Percentiles rank a stretch among this genome's conserved stretches.
These are phyloP conservation scores for Ophiostoma populinum DNA, from an alignment of 2,329 filamentous ascomycete species.

Conservation along the genomic window DNA sequence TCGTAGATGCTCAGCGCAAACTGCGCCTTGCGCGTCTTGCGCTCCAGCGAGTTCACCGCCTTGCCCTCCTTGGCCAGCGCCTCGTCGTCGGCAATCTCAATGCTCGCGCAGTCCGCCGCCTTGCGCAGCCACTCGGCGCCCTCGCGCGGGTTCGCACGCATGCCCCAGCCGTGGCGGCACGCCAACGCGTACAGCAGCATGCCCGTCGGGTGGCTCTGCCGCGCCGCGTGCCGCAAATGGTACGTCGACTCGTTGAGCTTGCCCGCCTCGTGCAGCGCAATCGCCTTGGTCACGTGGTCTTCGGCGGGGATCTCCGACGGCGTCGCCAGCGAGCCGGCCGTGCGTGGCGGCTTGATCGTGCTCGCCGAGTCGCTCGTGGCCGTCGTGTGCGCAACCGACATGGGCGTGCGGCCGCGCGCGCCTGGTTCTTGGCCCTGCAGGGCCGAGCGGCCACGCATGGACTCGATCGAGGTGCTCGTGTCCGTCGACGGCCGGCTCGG, in stretches of 20 bases:
- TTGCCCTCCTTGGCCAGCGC: conserved; percentile 45
- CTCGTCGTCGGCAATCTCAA: conserved; percentile 73
- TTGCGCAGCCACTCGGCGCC: conserved; percentile 85
- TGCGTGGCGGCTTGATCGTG: conserved; percentile 30
- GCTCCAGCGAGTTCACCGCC: conserved; percentile 46
- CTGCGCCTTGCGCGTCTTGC: conserved; percentile 74
- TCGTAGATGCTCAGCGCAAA: conserved; percentile 95
- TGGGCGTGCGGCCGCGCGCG: conserved; percentile 25
- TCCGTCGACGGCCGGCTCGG: conserved; percentile 28
- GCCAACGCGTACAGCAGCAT: conserved; percentile 95
- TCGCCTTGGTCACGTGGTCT: conserved; percentile 78
- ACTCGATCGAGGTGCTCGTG: conserved; percentile 27
- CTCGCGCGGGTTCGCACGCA: conserved; percentile 80
- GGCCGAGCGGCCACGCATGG: conserved; percentile 29
- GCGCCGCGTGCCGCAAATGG: conserved; percentile 77
- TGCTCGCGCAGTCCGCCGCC: conserved; percentile 66
- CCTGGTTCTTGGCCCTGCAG: conserved; percentile 21
- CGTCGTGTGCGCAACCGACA: conserved; percentile 30
- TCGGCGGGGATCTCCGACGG: conserved; percentile 60
- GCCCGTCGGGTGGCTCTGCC: conserved; percentile 70
- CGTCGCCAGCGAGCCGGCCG: conserved; percentile 32
- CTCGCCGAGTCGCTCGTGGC: conserved; percentile 38
- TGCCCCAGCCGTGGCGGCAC: conserved; percentile 93
- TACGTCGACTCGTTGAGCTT: conserved; percentile 89
- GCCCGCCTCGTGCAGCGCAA: conserved; percentile 76